These are phyloP conservation scores for Xylaria cubensis DNA, from an alignment of 495 filamentous ascomycete species.

Conservation along the genomic window DNA sequence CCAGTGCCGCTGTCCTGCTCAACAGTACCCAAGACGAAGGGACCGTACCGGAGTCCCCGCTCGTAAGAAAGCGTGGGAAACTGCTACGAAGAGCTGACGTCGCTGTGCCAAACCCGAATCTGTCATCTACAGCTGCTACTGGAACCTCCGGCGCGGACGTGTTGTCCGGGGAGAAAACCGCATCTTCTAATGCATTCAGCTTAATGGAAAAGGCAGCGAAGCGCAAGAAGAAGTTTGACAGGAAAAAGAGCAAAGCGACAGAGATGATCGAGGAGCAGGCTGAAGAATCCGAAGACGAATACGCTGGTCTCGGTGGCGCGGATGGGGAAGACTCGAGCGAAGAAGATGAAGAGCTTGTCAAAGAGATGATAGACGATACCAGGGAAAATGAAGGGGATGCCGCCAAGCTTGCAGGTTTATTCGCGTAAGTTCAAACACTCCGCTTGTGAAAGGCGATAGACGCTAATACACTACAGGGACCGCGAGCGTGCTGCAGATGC, in stretches of 20 bases:
- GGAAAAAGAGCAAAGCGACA: slow-evolving; percentile 85
- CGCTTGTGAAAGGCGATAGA: slow-evolving; percentile 27
- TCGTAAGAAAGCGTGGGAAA: slow-evolving; percentile 64
- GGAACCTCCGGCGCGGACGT: slow-evolving; percentile 16
- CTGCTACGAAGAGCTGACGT: slow-evolving; percentile 57
- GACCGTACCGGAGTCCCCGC: slow-evolving; percentile 62
- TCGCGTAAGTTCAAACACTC: slow-evolving; percentile 71
- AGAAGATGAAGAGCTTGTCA: slow-evolving; percentile 67
- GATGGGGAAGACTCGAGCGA: slow-evolving; percentile 85
- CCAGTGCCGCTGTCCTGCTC: slow-evolving; percentile 72
- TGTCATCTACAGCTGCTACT: slow-evolving; percentile 21
- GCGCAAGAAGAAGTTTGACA: slow-evolving; percentile 71
- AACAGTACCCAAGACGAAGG: slow-evolving; percentile 44
- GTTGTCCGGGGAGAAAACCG: slow-evolving; percentile 9
- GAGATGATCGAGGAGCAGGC: slow-evolving; percentile 92
- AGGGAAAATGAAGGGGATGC: slow-evolving; percentile 76
- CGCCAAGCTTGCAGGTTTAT: slow-evolving; percentile 80
- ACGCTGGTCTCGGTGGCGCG: slow-evolving; percentile 88
- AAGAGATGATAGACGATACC: slow-evolving; percentile 88
- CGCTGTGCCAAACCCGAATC: slow-evolving; percentile 28
- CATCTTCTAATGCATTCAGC: slow-evolving; percentile 62
- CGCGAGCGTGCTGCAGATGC: slow-evolving; percentile 74
- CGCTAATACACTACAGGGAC: slow-evolving; percentile 50
- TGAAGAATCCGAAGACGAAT: slow-evolving; percentile 98
- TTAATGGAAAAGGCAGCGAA: slow-evolving; percentile 75